Evolutionary conservation across 345 rosid genomes (phyloP).

Genomic region (Melastoma malabathricum): DNA sequence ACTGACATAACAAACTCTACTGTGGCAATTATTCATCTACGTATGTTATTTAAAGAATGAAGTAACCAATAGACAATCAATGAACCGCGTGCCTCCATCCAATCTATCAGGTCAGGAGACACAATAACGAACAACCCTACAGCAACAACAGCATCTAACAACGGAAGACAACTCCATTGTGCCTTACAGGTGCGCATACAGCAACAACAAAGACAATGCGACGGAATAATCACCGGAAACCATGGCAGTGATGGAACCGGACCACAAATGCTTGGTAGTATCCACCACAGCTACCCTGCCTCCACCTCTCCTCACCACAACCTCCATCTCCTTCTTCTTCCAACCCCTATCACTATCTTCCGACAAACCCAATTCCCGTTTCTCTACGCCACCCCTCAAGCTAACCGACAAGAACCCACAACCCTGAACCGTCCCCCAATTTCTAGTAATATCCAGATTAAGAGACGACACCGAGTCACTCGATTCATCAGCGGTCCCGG

Average conservation of each 20-base stretch:
- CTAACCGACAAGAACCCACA: constrained; percentile 49
- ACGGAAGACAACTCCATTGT: background rate
- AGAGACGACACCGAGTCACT: constrained; percentile 9
- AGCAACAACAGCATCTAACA: background rate
- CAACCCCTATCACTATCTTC: constrained; percentile 8
- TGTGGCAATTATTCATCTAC: no score
- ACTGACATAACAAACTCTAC: no score
- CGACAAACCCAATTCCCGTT: constrained; percentile 22
- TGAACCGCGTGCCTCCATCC: no score
- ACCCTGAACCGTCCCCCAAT: constrained; percentile 1
- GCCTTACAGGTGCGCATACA: background rate
- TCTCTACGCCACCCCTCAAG: constrained; percentile 41
- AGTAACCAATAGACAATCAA: no score
- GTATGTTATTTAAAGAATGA: no score
- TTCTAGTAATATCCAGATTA: constrained; percentile 15
- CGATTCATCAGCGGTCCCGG: constrained; percentile 10
- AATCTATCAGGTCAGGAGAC: no score
- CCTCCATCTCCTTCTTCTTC: constrained; percentile 11
- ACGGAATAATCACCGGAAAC: constrained; percentile 50
- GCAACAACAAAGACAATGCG: background rate
- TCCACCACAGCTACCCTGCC: constrained; percentile 36
- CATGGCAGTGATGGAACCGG: constrained; percentile 86
- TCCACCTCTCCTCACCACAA: constrained; percentile 12
- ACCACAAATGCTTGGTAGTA: constrained; percentile 72
- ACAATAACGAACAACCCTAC: background rate